A percentile compares a stretch with the other conserved stretches of the same genome.
phyloP scores from a whole-genome alignment of 805 yeast genomes.

The Hanseniaspora nectarophila region DNA sequence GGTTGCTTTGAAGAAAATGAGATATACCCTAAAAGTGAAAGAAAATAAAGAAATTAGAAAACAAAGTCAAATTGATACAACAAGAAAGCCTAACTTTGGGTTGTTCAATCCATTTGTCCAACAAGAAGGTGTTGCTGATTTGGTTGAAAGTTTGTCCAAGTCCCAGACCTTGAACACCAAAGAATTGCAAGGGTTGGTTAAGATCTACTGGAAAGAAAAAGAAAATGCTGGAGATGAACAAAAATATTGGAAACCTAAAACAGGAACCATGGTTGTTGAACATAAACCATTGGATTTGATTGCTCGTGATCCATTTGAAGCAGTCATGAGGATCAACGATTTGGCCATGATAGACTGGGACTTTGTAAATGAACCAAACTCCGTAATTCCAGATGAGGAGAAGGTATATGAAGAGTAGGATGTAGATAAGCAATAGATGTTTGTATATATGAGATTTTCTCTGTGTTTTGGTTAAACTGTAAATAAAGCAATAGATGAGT shows the following conservation, averaged over 20 bases:
- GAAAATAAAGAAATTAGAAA: slow-evolving; percentile 59
- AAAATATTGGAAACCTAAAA: slow-evolving; percentile 50
- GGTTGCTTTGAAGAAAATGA: slow-evolving; percentile 56
- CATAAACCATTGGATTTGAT: slow-evolving; percentile 28
- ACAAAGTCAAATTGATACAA: slow-evolving; percentile 39
- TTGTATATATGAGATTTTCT: too few species aligned
- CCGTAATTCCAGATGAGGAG: not conserved
- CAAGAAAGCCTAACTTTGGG: slow-evolving; percentile 75
- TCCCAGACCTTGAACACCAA: slow-evolving; percentile 33
- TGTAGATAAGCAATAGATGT: too few species aligned
- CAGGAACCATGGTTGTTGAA: slow-evolving; percentile 19
- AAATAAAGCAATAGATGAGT: too few species aligned
- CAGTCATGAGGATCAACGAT: slow-evolving; percentile 45
- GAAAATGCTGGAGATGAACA: slow-evolving; percentile 75
- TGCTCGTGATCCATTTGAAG: slow-evolving; percentile 51
- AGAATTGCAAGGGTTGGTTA: slow-evolving; percentile 45
- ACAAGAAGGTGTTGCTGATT: slow-evolving; percentile 84
- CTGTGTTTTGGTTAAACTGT: too few species aligned
- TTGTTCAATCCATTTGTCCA: slow-evolving; percentile 83
- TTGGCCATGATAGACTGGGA: slow-evolving; percentile 20
- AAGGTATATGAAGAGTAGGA: not conserved
- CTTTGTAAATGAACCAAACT: slow-evolving; percentile 1
- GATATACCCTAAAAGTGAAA: slow-evolving; percentile 51
- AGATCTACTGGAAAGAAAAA: slow-evolving; percentile 60
- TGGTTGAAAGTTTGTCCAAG: slow-evolving; percentile 29